Percentiles rank a stretch among this genome's conserved stretches.
Evolutionary conservation across 1,284 basidiomycete genomes (phyloP).

Genomic region (Moesziomyces antarcticus): DNA sequence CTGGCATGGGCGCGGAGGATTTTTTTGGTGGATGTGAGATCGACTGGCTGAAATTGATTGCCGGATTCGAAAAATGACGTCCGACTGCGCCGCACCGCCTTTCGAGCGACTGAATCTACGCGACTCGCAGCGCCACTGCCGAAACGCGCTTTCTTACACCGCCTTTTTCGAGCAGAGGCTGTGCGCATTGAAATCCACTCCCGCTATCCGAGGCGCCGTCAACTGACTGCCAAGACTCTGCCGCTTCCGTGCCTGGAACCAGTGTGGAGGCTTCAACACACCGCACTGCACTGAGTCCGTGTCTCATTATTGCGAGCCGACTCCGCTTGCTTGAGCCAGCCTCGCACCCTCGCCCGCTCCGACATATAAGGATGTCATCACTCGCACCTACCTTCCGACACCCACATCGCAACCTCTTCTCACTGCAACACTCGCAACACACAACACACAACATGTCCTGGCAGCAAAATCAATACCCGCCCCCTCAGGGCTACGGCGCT

Average conservation of each 20-base stretch:
- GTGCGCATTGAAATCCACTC: background rate
- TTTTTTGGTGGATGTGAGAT: background rate
- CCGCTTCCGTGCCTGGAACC: too few species aligned
- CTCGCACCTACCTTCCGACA: background rate
- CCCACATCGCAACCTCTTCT: too few species aligned
- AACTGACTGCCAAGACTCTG: too few species aligned
- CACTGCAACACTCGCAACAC: too few species aligned
- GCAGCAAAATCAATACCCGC: slow-evolving; percentile 46
- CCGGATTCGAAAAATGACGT: too few species aligned
- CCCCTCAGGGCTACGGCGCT: slow-evolving; percentile 45
- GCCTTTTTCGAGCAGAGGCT: background rate
- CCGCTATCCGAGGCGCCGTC: background rate
- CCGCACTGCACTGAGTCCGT: too few species aligned
- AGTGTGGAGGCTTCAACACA: too few species aligned
- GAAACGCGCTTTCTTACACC: background rate
- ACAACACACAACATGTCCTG: slow-evolving; percentile 38
- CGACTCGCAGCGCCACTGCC: slow-evolving; percentile 1
- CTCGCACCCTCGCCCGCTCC: too few species aligned
- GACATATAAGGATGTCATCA: background rate
- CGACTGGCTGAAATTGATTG: too few species aligned
- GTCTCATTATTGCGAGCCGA: too few species aligned
- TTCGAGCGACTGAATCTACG: background rate
- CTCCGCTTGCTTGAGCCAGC: too few species aligned
- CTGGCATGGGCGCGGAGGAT: too few species aligned
- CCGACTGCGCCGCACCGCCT: background rate